Base-by-base conservation (phyloP, 192 early-diverging fungal species). In the Linnemannia zychae region DNA sequence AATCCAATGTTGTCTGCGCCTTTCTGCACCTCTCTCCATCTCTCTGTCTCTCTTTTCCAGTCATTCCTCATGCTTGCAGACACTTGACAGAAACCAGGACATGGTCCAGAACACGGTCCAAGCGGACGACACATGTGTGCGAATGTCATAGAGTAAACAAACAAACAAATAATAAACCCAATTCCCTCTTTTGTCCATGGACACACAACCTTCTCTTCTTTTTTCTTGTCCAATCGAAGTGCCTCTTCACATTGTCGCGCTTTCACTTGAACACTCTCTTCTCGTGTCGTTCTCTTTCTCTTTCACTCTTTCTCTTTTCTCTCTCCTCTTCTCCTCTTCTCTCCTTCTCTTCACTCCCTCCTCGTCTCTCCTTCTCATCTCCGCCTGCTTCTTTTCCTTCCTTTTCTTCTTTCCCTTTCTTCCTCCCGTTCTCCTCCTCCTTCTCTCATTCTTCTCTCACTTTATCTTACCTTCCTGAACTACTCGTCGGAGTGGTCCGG, bases 391-490 rank as follows among this genome's bases (percentile, higher is more conserved):
- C 40, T 57, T 28, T 17, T 22, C 65, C 40, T 3, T 67, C 34
- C 31, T 67, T 31, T 67, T 67, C 5, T 67, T 67, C 15, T 24
- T 67, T 2, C 16, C 66, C n/a, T 31, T 31, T 31, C 66, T 28
- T 5, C 66, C 33, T 67, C 34, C n/a, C n/a, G n/a, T 15, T 67
- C 53, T 67, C n/a, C 31, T 60, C 50, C 47, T 68, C 20, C 7
- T 20, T 22, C 57, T 33, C 38, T 67, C 57, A 1, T 40, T 49
- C n/a, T 17, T 18, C n/a, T 60, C 22, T 63, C 63, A 11, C 22
- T 52, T 44, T 47, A 68, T 76, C 75, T 31, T 49, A 50, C 75
- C 33, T 53, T 70, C 31, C n/a, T n/a, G n/a, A n/a, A n/a, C n/a
- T n/a, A 9, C 40, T 44, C 40, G 40, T 52, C 65, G 31, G 28